phyloP scores from a whole-genome alignment of 2,329 filamentous ascomycete genomes.

The Epichloe uncinata region DNA sequence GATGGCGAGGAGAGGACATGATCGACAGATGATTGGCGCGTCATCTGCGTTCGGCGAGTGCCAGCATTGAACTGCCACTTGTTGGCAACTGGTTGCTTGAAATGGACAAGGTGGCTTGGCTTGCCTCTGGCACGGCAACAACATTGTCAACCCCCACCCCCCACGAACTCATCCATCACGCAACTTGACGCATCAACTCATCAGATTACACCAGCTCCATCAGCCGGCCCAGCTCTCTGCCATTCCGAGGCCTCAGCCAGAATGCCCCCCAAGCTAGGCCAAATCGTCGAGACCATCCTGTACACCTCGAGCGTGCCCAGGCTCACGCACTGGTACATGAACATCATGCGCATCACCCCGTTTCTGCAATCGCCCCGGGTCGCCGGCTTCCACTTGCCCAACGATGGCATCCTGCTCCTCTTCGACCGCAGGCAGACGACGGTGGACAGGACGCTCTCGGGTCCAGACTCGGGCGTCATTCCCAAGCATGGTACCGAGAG shows the following conservation, averaged over 20 bases:
- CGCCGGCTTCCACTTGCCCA: background rate
- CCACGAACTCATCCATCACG: too few species aligned
- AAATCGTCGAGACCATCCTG: constrained; percentile 4
- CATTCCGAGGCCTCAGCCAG: too few species aligned
- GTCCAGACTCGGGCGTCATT: background rate
- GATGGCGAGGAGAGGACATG: background rate
- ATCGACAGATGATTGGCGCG: background rate
- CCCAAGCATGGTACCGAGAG: constrained; percentile 2
- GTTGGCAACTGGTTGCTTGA: too few species aligned
- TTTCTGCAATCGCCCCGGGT: background rate
- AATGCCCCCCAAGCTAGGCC: constrained; percentile 3
- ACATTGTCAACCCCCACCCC: too few species aligned
- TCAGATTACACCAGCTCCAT: too few species aligned
- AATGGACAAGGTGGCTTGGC: too few species aligned
- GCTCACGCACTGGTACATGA: background rate
- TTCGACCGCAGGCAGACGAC: background rate
- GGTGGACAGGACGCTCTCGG: background rate
- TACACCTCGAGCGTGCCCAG: constrained; percentile 3
- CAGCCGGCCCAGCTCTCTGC: too few species aligned
- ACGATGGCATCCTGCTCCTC: background rate
- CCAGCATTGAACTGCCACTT: too few species aligned
- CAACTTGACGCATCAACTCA: too few species aligned
- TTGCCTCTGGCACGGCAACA: too few species aligned
- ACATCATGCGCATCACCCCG: constrained; percentile 1
- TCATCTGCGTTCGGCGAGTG: background rate